Evolutionary conservation across 495 filamentous ascomycete genomes (phyloP).

Genomic region (Lepraria neglecta): DNA sequence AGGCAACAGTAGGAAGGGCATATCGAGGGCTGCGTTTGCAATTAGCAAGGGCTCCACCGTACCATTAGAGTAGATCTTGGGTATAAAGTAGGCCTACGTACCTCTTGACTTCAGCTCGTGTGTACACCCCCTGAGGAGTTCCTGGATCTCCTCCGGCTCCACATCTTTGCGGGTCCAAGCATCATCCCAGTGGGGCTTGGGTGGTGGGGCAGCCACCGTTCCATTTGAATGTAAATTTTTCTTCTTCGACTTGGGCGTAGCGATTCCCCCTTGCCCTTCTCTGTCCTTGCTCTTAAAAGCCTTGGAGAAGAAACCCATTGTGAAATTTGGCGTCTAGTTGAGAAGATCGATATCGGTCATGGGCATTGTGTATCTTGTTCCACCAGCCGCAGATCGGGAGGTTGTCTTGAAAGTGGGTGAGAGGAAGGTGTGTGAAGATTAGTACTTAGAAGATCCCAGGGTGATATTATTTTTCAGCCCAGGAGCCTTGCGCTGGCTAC

Average conservation of each 20-base stretch:
- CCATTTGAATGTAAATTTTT: conserved; percentile 52
- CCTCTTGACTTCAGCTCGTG: conserved; percentile 91
- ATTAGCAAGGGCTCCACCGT: conserved; percentile 22
- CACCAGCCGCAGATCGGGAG: background rate
- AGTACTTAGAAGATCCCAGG: background rate
- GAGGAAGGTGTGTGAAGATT: background rate
- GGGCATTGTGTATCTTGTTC: conserved; percentile 1
- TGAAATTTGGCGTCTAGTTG: conserved; percentile 5
- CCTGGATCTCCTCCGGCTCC: conserved; percentile 83
- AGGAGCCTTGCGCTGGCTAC: conserved; percentile 2
- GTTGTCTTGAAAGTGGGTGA: background rate
- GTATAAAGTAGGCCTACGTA: conserved; percentile 39
- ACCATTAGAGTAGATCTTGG: background rate
- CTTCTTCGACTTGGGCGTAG: conserved; percentile 50
- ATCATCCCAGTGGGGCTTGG: conserved; percentile 80
- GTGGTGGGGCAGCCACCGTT: conserved; percentile 40
- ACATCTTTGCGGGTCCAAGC: conserved; percentile 83
- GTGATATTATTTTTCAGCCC: background rate
- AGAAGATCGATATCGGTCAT: background rate
- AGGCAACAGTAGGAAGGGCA: conserved; percentile 90
- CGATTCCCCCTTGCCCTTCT: conserved; percentile 30
- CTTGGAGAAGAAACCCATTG: conserved; percentile 65
- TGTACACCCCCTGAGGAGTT: conserved; percentile 76
- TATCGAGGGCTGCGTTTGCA: conserved; percentile 61
- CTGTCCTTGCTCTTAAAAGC: conserved; percentile 60